Conservation (phyloP, 352 stramenopile genomes). For the Pythium periplocum region DNA sequence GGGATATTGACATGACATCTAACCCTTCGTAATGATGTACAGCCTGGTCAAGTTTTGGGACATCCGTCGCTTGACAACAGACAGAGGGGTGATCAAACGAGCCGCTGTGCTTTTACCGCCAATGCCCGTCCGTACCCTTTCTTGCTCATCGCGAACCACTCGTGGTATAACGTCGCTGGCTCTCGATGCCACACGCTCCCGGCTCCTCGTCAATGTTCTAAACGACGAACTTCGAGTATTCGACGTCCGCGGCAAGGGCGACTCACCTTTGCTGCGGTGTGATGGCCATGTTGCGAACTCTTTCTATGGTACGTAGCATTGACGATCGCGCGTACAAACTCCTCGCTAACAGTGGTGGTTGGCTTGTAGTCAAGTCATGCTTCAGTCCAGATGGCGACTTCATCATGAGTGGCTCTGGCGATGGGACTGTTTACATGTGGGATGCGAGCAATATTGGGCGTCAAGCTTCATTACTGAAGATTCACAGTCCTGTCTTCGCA, state of each 20-base stretch:
- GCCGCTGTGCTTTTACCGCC: not conserved
- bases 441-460: constrained; percentile 11
- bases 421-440: constrained; percentile 60
- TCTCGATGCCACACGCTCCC: constrained; percentile 23
- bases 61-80: constrained; percentile 26
- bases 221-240: constrained; percentile 54
- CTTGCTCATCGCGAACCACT: constrained; percentile 29
- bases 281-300: constrained; percentile 46
- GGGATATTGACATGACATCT: not conserved
- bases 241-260: constrained; percentile 19
- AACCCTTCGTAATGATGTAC: constrained; percentile 2
- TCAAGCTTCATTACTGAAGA: not conserved
- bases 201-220: constrained; percentile 58
- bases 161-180: constrained; percentile 57
- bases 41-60: constrained; percentile 71
- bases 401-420: constrained; percentile 43
- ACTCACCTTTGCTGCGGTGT: constrained; percentile 28
- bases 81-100: no score
- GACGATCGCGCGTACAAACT: not conserved
- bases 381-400: constrained; percentile 66
- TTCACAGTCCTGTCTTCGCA: constrained; percentile 27
- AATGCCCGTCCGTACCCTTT: constrained; percentile 29
- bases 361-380: constrained; percentile 29
- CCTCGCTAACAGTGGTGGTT: not conserved
- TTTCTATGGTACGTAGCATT: constrained; percentile 43